A percentile compares a stretch with the other conserved stretches of the same genome.
Evolutionary conservation across 805 yeast genomes (phyloP).

Genomic region (Suhomyces sp.): DNA sequence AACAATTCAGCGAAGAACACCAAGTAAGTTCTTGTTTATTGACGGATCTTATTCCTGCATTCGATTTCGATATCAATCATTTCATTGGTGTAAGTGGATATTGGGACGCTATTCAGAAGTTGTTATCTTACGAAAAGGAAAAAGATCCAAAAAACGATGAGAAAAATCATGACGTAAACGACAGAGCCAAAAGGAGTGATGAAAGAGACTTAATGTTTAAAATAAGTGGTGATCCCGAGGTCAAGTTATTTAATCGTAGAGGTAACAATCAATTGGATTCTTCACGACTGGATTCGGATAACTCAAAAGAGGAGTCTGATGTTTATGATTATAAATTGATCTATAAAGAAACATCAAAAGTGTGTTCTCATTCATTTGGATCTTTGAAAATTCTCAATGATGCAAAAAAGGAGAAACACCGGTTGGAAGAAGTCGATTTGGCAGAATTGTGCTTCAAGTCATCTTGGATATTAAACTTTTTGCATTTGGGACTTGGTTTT

Average conservation of each 20-base stretch:
- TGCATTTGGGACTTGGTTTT: constrained; percentile 62
- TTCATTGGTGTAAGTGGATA: constrained; percentile 69
- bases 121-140: constrained; percentile 34
- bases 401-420: constrained; percentile 22
- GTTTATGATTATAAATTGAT: constrained; percentile 47
- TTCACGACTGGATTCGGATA: background rate
- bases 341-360: constrained; percentile 42
- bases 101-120: constrained; percentile 58
- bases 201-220: background rate
- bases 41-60: constrained; percentile 52
- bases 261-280: background rate
- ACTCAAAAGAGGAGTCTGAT: constrained; percentile 6
- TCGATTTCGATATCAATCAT: constrained; percentile 55
- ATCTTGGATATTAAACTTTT: constrained; percentile 54
- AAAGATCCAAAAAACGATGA: no score
- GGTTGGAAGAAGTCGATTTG: constrained; percentile 44
- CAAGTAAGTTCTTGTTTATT: constrained; percentile 49
- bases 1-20: constrained; percentile 28
- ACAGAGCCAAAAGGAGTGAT: background rate
- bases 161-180: background rate
- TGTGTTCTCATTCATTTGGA: constrained; percentile 47
- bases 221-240: background rate
- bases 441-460: constrained; percentile 61
- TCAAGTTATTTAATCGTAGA: no score
- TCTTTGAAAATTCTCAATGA: constrained; percentile 35